A percentile compares a stretch with the other conserved stretches of the same genome.
phyloP scores from a whole-genome alignment of 2,329 filamentous ascomycete genomes.

The Tricladium varicosporioides region DNA sequence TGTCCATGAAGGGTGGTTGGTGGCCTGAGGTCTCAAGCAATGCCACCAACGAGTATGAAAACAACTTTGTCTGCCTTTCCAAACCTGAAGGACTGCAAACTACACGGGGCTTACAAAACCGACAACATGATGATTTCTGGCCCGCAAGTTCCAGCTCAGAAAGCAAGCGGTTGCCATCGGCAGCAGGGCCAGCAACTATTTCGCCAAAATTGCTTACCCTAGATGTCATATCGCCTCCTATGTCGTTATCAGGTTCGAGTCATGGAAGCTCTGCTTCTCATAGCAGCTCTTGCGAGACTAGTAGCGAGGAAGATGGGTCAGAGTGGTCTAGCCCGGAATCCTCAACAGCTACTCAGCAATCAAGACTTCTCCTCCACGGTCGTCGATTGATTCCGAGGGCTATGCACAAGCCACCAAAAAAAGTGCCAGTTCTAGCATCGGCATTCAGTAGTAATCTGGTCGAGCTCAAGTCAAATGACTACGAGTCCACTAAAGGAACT shows the following conservation, averaged over 20 bases:
- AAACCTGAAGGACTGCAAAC: conserved; percentile 21
- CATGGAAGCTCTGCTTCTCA: conserved; percentile 12
- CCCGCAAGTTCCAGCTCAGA: not conserved
- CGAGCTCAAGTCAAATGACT: conserved; percentile 5
- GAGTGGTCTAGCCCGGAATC: conserved; percentile 11
- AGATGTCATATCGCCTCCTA: conserved; percentile 12
- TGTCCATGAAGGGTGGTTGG: conserved; percentile 6
- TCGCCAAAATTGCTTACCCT: conserved; percentile 27
- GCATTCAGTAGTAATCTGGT: conserved; percentile 7
- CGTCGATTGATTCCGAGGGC: conserved; percentile 25
- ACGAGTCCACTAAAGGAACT: conserved; percentile 6
- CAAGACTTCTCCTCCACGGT: conserved; percentile 2
- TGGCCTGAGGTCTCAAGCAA: conserved; percentile 13
- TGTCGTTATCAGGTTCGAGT: conserved; percentile 23
- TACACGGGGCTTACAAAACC: not conserved
- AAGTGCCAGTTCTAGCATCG: conserved; percentile 14
- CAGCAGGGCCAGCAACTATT: conserved; percentile 21
- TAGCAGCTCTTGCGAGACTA: conserved; percentile 16
- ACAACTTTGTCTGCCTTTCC: conserved; percentile 4
- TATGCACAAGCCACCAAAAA: conserved; percentile 4
- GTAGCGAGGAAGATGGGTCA: conserved; percentile 12
- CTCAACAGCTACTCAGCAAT: conserved; percentile 9
- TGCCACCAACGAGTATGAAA: conserved; percentile 4
- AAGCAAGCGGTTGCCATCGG: conserved; percentile 14
- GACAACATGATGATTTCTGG: conserved; percentile 15